Evolutionary conservation across 176 grass and related monocot species (phyloP).

Genomic region (Oryza brachyantha): DNA sequence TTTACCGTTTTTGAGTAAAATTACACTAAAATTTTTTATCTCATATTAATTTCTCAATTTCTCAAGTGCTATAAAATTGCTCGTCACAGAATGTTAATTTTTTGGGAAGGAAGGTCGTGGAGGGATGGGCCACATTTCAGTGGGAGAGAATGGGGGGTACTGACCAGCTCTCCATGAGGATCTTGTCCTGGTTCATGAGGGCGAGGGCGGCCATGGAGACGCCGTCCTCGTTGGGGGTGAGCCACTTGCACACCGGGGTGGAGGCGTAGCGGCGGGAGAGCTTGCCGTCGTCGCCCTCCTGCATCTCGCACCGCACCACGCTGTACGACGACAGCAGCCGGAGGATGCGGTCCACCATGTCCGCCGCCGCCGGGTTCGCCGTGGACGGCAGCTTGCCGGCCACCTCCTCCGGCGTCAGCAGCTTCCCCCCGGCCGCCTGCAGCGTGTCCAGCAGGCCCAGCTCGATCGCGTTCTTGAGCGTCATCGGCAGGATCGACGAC

Average conservation of each 20-base stretch:
- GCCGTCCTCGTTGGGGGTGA: constrained; percentile 82
- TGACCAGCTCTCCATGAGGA: constrained; percentile 98
- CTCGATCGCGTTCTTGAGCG: constrained; percentile 90
- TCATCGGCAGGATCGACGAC: constrained; percentile 92
- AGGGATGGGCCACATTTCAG: too few relatives aligned
- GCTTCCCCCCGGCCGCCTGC: constrained; percentile 18
- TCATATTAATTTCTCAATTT: too few relatives aligned
- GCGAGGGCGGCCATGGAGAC: constrained; percentile 86
- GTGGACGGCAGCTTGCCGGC: constrained; percentile 48
- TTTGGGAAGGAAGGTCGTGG: too few relatives aligned
- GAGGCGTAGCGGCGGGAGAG: constrained; percentile 39
- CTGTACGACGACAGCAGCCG: constrained; percentile 73
- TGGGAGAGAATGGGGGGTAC: too few relatives aligned
- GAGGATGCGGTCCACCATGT: constrained; percentile 92
- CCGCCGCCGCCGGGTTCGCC: constrained; percentile 45
- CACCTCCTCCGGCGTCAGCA: constrained; percentile 51
- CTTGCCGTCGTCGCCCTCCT: constrained; percentile 48
- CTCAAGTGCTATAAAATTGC: too few relatives aligned
- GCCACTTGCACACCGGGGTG: constrained; percentile 72
- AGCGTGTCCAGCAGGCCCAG: constrained; percentile 76
- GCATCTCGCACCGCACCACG: constrained; percentile 48
- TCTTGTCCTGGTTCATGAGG: constrained; percentile 94
- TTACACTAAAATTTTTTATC: too few relatives aligned
- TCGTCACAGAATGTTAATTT: too few relatives aligned
- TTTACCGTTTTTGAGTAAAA: too few relatives aligned